phyloP scores from a whole-genome alignment of 768 basidiomycete genomes.

The Coprinopsis cinerea region DNA sequence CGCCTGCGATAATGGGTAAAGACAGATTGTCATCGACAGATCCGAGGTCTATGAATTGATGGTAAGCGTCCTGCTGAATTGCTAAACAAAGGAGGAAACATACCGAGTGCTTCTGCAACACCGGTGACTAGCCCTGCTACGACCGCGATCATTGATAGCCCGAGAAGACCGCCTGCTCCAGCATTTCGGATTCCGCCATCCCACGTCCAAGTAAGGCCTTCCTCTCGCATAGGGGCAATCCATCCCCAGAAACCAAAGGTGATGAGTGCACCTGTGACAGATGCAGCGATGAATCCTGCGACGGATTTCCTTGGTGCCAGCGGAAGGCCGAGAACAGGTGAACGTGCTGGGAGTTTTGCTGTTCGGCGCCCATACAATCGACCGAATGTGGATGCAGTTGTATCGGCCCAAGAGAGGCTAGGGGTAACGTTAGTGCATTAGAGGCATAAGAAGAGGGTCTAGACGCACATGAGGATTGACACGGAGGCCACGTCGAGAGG shows the following conservation, averaged over 20 bases:
- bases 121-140: conserved; percentile 77
- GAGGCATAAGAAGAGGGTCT: neutral
- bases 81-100: conserved; percentile 21
- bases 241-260: conserved; percentile 68
- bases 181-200: conserved; percentile 38
- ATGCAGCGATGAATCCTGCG: conserved; percentile 78
- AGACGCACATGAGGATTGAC: conserved; percentile 77
- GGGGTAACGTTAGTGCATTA: conserved; percentile 2
- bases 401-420: conserved; percentile 95
- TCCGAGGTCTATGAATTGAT: conserved; percentile 62
- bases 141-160: conserved; percentile 50
- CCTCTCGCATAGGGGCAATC: conserved; percentile 42
- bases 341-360: conserved; percentile 36
- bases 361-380: conserved; percentile 76
- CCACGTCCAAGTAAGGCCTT: conserved; percentile 52
- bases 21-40: conserved; percentile 86
- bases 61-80: conserved; percentile 3
- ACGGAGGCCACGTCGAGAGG: conserved; percentile 88
- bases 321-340: conserved; percentile 49
- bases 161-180: conserved; percentile 33
- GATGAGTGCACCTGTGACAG: conserved; percentile 63
- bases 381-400: conserved; percentile 87
- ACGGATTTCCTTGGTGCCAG: conserved; percentile 80
- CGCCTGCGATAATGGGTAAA: conserved; percentile 82
- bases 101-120: conserved; percentile 85